phyloP scores from a whole-genome alignment of 192 early-diverging fungal genomes.

The Phycomyces blakesleeanus region DNA sequence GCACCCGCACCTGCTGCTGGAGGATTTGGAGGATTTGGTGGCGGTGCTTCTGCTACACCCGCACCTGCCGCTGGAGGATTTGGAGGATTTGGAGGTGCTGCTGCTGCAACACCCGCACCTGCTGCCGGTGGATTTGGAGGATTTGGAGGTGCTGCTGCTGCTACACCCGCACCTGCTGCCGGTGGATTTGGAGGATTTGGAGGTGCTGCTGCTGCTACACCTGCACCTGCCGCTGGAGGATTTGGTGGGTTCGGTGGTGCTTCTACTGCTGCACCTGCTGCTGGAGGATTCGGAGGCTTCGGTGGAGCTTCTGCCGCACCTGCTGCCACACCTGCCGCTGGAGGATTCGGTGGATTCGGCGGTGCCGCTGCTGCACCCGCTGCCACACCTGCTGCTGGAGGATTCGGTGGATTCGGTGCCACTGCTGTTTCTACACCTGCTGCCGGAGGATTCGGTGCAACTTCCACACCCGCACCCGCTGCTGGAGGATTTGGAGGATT shows the following conservation, averaged over 20 bases:
- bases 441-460: conserved; percentile 4
- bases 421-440: not conserved
- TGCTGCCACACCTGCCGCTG: conserved; percentile 25
- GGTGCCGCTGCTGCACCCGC: conserved; percentile 15
- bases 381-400: conserved; percentile 6
- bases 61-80: conserved; percentile 9
- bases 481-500: conserved; percentile 9
- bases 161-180: conserved; percentile 23
- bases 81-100: conserved; percentile 1
- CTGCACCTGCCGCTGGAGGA: conserved; percentile 18
- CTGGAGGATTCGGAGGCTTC: conserved; percentile 21
- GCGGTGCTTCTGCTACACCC: not conserved
- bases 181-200: conserved; percentile 15
- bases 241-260: not conserved
- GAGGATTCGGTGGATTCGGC: conserved; percentile 21
- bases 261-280: conserved; percentile 12
- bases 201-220: conserved; percentile 14
- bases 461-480: conserved; percentile 5
- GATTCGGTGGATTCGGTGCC: conserved; percentile 17
- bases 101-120: not conserved
- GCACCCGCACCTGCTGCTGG: not conserved
- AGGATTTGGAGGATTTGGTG: conserved; percentile 12
- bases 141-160: too few species aligned
- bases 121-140: too few species aligned
- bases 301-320: too few species aligned